phyloP scores from a whole-genome alignment of 371 early-diverging fungal species.

The Rhizopus sp. region DNA sequence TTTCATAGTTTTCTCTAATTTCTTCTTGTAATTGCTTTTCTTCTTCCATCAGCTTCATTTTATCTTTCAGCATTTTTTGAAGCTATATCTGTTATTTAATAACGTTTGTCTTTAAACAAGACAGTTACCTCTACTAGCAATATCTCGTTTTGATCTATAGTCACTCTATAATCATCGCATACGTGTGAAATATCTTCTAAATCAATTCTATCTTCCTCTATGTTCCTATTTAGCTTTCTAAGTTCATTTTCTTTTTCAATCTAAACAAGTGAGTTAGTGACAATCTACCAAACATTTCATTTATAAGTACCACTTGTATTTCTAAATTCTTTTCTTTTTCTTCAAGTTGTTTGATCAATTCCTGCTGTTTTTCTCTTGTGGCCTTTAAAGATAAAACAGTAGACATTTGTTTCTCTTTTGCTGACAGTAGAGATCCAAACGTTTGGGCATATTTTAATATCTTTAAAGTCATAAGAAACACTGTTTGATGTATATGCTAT shows the following conservation, averaged over 20 bases:
- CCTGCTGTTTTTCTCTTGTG: slow-evolving; percentile 83
- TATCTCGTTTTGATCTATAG: slow-evolving; percentile 22
- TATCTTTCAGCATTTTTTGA: slow-evolving; percentile 57
- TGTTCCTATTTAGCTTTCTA: slow-evolving; percentile 16
- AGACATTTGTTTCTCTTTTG: slow-evolving; percentile 66
- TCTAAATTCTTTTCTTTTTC: slow-evolving; percentile 72
- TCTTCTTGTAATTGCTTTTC: slow-evolving; percentile 56
- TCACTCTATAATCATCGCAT: slow-evolving; percentile 25
- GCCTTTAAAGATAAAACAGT: slow-evolving; percentile 67
- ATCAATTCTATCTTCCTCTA: slow-evolving; percentile 26
- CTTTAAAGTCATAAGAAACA: slow-evolving; percentile 10
- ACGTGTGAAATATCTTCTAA: slow-evolving; percentile 23
- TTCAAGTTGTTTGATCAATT: slow-evolving; percentile 75
- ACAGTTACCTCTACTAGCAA: background rate
- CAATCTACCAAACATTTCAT: background rate
- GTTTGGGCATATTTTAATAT: slow-evolving; percentile 76
- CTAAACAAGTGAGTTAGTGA: slow-evolving; percentile 2
- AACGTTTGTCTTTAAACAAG: slow-evolving; percentile 11
- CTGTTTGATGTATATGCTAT: background rate
- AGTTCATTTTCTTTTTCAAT: slow-evolving; percentile 20
- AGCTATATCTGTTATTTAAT: slow-evolving; percentile 30
- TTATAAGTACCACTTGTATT: slow-evolving; percentile 57
- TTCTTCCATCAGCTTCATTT: slow-evolving; percentile 56
- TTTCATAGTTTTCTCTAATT: slow-evolving; percentile 56
- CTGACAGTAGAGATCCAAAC: slow-evolving; percentile 66